Evolutionary conservation across 345 rosid species (phyloP).

Genomic region (Geranium rotundifolium): DNA sequence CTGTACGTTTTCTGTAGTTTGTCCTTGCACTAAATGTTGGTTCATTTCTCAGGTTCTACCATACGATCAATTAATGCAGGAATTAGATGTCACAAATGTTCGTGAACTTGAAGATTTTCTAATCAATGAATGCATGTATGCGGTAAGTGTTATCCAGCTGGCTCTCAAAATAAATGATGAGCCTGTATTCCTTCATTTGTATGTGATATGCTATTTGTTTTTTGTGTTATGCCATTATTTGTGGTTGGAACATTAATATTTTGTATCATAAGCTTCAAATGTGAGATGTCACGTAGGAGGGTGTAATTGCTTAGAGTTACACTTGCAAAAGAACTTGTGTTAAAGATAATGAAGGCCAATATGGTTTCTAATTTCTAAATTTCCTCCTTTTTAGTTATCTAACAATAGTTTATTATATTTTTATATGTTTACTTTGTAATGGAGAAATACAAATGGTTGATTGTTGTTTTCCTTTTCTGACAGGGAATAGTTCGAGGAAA

Average conservation of each 20-base stretch:
- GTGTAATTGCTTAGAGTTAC: not conserved
- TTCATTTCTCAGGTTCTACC: slow-evolving; percentile 56
- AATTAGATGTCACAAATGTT: slow-evolving; percentile 78
- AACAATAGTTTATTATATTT: not conserved
- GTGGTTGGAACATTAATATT: not conserved
- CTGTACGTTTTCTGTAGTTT: not conserved
- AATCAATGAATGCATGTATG: slow-evolving; percentile 93
- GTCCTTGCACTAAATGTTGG: not conserved
- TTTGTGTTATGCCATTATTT: not conserved
- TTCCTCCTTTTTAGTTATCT: not conserved
- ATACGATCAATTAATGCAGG: slow-evolving; percentile 79
- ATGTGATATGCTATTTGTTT: no score
- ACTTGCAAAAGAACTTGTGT: not conserved
- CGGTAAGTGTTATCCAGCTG: slow-evolving; percentile 35
- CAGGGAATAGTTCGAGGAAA: slow-evolving; percentile 97
- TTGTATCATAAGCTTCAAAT: not conserved
- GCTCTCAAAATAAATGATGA: not conserved
- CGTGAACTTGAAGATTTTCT: slow-evolving; percentile 99
- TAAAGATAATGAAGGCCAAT: not conserved
- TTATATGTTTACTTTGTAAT: no score
- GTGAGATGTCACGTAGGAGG: not conserved
- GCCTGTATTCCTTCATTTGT: not conserved
- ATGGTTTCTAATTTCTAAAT: not conserved
- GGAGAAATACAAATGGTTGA: not conserved
- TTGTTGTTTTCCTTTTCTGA: slow-evolving; percentile 3